Conservation (phyloP, 2,329 filamentous ascomycete genomes). For the Lecanicillium sp. region DNA sequence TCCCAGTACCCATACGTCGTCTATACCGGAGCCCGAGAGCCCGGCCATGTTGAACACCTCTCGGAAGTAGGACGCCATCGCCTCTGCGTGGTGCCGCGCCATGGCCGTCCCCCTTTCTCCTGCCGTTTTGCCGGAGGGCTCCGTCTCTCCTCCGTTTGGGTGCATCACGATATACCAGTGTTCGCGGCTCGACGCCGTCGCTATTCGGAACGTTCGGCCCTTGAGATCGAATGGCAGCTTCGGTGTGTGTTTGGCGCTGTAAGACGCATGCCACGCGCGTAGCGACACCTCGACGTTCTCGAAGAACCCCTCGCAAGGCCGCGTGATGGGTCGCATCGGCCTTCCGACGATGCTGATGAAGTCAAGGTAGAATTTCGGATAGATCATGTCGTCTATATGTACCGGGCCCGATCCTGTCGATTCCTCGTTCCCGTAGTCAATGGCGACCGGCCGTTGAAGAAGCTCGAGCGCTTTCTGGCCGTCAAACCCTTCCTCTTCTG, state of each 20-base stretch:
- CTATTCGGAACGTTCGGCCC: conserved; percentile 3
- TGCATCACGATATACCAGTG: conserved; percentile 7
- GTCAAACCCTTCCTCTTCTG: neutral
- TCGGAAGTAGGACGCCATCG: conserved; percentile 2
- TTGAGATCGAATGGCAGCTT: conserved; percentile 3
- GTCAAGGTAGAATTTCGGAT: conserved; percentile 2
- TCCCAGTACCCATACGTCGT: conserved; percentile 2
- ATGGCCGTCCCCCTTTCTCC: neutral
- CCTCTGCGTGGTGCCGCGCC: neutral
- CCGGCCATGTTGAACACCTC: neutral
- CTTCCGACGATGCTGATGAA: conserved; percentile 3
- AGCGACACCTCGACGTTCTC: conserved; percentile 1
- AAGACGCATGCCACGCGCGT: neutral
- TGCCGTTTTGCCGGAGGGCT: too few species aligned
- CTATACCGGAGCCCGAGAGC: conserved; percentile 1
- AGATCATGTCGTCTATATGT: neutral
- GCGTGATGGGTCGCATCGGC: neutral
- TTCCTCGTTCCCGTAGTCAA: neutral
- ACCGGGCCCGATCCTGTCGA: neutral
- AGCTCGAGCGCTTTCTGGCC: neutral
- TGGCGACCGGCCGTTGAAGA: neutral
- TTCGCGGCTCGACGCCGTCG: conserved; percentile 1
- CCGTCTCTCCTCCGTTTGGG: too few species aligned
- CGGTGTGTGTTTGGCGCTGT: conserved; percentile 2
- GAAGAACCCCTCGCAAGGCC: neutral